Percentiles rank a stretch among this genome's conserved stretches.
Conservation (phyloP, 208 protist species). For the Trichomonas gallinae region DNA sequence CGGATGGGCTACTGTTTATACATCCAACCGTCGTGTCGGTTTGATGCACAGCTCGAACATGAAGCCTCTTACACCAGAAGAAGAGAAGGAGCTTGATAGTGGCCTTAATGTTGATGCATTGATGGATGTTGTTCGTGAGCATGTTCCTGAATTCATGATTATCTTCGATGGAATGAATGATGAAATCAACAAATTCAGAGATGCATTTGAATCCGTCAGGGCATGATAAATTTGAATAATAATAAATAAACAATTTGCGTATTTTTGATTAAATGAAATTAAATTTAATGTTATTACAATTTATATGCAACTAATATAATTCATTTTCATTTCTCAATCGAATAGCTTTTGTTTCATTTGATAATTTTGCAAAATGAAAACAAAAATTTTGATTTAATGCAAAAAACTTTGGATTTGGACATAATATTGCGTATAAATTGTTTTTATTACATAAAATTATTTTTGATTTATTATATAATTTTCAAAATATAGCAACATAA, state of each 20-base stretch:
- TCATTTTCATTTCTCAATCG: no score
- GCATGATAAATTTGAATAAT: not conserved
- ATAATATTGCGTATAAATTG: no score
- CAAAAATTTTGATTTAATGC: no score
- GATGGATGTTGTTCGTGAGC: not conserved
- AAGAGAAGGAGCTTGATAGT: not conserved
- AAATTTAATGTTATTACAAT: no score
- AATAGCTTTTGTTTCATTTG: no score
- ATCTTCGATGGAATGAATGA: not conserved
- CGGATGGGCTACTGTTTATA: not conserved
- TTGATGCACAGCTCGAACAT: not conserved
- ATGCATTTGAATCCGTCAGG: not conserved
- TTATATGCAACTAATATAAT: no score
- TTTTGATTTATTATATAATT: no score
- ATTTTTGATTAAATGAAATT: no score
- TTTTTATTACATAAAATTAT: no score
- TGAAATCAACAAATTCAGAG: not conserved
- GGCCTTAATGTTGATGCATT: not conserved
- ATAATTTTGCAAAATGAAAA: no score
- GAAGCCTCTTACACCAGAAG: not conserved
- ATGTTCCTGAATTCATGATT: not conserved
- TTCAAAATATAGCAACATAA: no score
- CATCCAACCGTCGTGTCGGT: not conserved
- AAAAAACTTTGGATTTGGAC: no score
- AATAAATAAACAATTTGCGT: not conserved